Evolutionary conservation across 441 rosid genomes (phyloP).

Genomic region (Populus hybrid): DNA sequence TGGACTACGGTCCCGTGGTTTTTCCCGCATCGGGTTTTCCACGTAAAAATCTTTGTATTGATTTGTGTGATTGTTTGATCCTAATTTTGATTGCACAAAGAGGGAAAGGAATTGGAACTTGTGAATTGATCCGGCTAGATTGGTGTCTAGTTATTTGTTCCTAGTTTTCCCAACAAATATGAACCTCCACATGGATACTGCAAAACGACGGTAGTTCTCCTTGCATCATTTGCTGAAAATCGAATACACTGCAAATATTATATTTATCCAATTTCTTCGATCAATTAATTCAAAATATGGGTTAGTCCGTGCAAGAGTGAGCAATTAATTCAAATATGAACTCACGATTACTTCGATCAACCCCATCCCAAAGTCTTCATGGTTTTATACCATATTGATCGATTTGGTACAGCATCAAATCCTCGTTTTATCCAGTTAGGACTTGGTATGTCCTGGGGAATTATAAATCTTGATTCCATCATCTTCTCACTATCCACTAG

Average conservation of each 20-base stretch:
- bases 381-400: conserved; percentile 70
- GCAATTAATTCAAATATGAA: not conserved
- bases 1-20: too few species aligned
- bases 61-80: too few species aligned
- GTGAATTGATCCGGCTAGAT: too few species aligned
- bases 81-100: too few species aligned
- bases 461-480: conserved; percentile 49
- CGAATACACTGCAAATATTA: not conserved
- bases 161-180: not conserved
- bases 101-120: too few species aligned
- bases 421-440: conserved; percentile 86
- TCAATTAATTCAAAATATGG: too few species aligned
- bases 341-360: conserved; percentile 81
- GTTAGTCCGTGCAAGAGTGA: not conserved
- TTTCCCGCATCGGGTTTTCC: too few species aligned
- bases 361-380: conserved; percentile 98
- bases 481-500: conserved; percentile 81
- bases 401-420: conserved; percentile 70
- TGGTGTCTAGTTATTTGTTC: too few species aligned
- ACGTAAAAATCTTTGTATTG: too few species aligned
- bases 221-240: not conserved
- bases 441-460: conserved; percentile 74
- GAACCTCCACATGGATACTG: not conserved
- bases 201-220: not conserved
- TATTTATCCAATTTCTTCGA: not conserved